phyloP scores from a whole-genome alignment of 768 basidiomycete species.

The Phlebiopsis gigantea region DNA sequence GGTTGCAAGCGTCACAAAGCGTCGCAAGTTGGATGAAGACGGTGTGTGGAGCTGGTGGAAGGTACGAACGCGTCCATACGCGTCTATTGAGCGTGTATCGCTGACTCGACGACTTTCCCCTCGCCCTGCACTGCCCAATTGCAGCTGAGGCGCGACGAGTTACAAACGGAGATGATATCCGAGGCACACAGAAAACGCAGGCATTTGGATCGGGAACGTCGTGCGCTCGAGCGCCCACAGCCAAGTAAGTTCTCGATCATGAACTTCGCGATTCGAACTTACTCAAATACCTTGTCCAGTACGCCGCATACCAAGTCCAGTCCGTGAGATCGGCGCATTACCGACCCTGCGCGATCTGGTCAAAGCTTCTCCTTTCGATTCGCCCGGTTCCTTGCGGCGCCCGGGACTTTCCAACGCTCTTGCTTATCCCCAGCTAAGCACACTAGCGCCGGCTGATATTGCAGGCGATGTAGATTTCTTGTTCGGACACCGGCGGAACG shows the following conservation, averaged over 20 bases:
- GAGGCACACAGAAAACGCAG: conserved; percentile 85
- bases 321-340: conserved; percentile 45
- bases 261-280: conserved; percentile 1
- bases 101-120: conserved; percentile 4
- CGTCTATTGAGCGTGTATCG: neutral
- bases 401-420: conserved; percentile 10
- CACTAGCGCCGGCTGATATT: conserved; percentile 27
- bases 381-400: conserved; percentile 18
- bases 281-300: conserved; percentile 29
- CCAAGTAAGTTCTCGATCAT: conserved; percentile 45
- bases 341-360: conserved; percentile 66
- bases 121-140: neutral
- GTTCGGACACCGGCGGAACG: conserved; percentile 18
- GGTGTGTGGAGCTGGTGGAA: conserved; percentile 92
- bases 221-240: conserved; percentile 70
- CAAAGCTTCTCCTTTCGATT: conserved; percentile 50
- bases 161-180: conserved; percentile 85
- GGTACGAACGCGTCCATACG: conserved; percentile 36
- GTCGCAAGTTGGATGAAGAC: conserved; percentile 64
- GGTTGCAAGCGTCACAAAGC: conserved; percentile 53
- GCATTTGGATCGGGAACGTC: conserved; percentile 78
- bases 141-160: conserved; percentile 69
- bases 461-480: conserved; percentile 27
- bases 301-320: conserved; percentile 55
- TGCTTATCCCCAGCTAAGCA: conserved; percentile 26